Base-by-base conservation (phyloP, 176 grass and related monocot genomes). In the Musa troglodytarum region DNA sequence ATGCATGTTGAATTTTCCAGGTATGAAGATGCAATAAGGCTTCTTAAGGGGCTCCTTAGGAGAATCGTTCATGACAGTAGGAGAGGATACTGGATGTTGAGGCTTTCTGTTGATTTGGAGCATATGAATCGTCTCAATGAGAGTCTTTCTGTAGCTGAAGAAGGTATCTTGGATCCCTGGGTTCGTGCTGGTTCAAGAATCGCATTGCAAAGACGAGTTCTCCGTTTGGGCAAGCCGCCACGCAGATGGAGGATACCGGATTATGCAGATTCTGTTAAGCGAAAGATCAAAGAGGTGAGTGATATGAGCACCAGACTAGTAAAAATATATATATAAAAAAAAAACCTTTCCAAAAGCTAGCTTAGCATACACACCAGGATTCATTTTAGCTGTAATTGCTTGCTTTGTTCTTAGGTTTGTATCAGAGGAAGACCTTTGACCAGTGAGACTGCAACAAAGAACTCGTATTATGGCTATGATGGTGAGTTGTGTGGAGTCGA, bases 41-140 rank as follows among this genome's bases (percentile, higher is more conserved):
- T 89, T 77, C 90, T 99, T 20, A 91, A 87, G 79, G 55, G 62
- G 43, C 68, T 98, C 25, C 84, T 99, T 63, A 78, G 69, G 68
- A 91, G 76, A 80, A 74, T 87, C 63, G 34, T 70, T 85, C 82
- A 73, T 59, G 84, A 84, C 69, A 87, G 78, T 78, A 80, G 75
- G 23, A 87, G 90, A 77, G 90, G 95, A 74, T 87, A 99, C 85
- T 94, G 90, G 90, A 82, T 78, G 58, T 43, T 91, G 64, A 91
- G 90, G 76, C 76, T 99, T 82, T 99, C 88, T 85, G 65, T 99
- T 82, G 89, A 99, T 84, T 86, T 94, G 84, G 95, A 94, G 73
- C 90, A 99, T 83, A 82, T 82, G 74, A 73, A 56, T 65, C 53
- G 75, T 74, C 64, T 86, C 64, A 91, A 91, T 77, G 95, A 94